phyloP scores from a whole-genome alignment of 1,139 yeast species.

The Candida labiduridarum region DNA sequence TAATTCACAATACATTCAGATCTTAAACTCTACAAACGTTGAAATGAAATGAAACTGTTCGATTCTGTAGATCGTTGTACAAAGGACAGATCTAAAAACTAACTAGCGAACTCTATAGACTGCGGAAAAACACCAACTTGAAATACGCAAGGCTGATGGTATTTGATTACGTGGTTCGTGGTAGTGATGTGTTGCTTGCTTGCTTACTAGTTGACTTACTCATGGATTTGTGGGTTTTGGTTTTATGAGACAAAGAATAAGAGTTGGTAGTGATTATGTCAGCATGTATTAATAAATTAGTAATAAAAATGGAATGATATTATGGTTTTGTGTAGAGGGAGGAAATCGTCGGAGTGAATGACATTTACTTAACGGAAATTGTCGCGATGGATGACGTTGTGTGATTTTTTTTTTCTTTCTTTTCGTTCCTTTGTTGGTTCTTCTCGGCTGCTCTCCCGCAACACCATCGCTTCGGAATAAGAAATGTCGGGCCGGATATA shows the following conservation, averaged over 20 bases:
- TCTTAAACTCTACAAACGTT: slow-evolving; percentile 1
- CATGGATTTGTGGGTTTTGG: not conserved
- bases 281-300: not conserved
- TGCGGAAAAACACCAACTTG: not conserved
- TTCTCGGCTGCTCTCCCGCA: too few relatives aligned
- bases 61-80: too few relatives aligned
- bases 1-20: not conserved
- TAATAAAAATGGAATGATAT: not conserved
- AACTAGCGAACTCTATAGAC: too few relatives aligned
- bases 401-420: not conserved
- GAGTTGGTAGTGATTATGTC: not conserved
- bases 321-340: not conserved
- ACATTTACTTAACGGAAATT: not conserved
- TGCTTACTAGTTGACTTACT: not conserved
- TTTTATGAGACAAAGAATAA: not conserved
- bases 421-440: not conserved
- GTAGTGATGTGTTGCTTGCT: too few relatives aligned
- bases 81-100: too few relatives aligned
- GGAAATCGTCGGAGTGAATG: not conserved
- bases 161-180: not conserved
- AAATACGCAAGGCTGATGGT: not conserved
- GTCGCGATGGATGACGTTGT: not conserved
- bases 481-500: too few relatives aligned
- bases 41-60: not conserved
- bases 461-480: too few relatives aligned